Evolutionary conservation across 805 yeast genomes (phyloP).

Genomic region (Spathaspora arborariae): DNA sequence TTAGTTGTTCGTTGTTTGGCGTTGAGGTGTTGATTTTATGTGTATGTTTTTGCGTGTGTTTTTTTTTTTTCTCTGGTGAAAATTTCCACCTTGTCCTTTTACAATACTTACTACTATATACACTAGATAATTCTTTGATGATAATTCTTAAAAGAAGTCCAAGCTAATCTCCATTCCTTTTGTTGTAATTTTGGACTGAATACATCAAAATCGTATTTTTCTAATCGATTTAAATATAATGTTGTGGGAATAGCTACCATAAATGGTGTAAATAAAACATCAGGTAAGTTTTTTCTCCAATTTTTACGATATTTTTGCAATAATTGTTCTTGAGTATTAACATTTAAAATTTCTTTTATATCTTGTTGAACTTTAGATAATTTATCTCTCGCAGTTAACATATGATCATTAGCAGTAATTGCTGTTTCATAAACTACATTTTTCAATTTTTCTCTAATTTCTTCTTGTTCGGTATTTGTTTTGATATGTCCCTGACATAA

Average conservation of each 20-base stretch:
- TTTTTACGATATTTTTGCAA: conserved; percentile 21
- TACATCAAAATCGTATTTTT: conserved; percentile 63
- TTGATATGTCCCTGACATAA: conserved; percentile 40
- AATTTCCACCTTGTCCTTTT: neutral
- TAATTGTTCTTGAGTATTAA: conserved; percentile 21
- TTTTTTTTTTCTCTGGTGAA: no score
- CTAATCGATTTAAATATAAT: conserved; percentile 57
- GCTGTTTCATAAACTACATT: conserved; percentile 69
- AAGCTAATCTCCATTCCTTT: conserved; percentile 65
- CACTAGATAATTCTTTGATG: conserved; percentile 31
- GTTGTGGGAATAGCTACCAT: conserved; percentile 65
- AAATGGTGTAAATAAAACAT: conserved; percentile 62
- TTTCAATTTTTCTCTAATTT: conserved; percentile 37
- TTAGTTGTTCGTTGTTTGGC: no score
- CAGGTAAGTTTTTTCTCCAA: conserved; percentile 53
- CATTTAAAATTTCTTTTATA: conserved; percentile 26
- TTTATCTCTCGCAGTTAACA: conserved; percentile 63
- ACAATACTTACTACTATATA: neutral
- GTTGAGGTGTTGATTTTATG: no score
- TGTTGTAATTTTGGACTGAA: conserved; percentile 39
- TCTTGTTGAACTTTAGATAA: conserved; percentile 35
- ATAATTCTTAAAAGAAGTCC: conserved; percentile 51
- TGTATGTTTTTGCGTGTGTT: no score
- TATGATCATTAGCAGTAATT: conserved; percentile 74
- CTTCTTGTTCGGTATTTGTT: conserved; percentile 20